A percentile compares a stretch with the other conserved stretches of the same genome.
Conservation (phyloP, 495 filamentous ascomycete genomes). For the Evernia prunastri region DNA sequence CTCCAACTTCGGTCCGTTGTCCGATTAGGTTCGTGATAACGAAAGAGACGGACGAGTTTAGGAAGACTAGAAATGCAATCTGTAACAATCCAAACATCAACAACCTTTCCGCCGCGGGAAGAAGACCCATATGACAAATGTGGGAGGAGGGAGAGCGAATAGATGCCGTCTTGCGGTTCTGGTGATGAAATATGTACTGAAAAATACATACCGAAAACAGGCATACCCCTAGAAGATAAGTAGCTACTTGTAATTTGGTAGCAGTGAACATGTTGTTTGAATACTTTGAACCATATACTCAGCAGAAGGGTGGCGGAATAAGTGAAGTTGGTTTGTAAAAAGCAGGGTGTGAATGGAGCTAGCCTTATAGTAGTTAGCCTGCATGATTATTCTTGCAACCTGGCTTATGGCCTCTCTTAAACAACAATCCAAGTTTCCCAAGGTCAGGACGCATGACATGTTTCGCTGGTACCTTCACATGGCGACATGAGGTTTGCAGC, state of each 20-base stretch:
- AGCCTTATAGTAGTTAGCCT: too few relatives aligned
- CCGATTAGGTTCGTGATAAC: slow-evolving; percentile 88
- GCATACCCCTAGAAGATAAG: slow-evolving; percentile 83
- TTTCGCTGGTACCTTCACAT: not conserved
- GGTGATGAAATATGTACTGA: not conserved
- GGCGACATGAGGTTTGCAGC: slow-evolving; percentile 46
- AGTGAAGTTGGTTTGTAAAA: too few relatives aligned
- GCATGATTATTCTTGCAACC: too few relatives aligned
- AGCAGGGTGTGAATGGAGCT: too few relatives aligned
- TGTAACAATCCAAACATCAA: not conserved
- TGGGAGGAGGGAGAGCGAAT: not conserved
- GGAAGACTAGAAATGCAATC: slow-evolving; percentile 94
- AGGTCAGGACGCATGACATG: not conserved
- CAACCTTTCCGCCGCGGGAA: not conserved
- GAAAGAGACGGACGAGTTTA: slow-evolving; percentile 90
- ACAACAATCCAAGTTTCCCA: too few relatives aligned
- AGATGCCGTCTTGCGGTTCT: not conserved
- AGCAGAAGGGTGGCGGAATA: too few relatives aligned
- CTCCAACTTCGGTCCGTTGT: slow-evolving; percentile 66
- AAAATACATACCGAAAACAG: slow-evolving; percentile 57
- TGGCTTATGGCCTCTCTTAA: too few relatives aligned
- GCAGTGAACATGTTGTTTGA: slow-evolving; percentile 46
- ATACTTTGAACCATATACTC: not conserved
- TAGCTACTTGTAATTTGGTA: slow-evolving; percentile 64
- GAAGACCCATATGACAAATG: not conserved